These are phyloP conservation scores for Xylariomycetidae sp. DNA, from an alignment of 2,329 filamentous ascomycete genomes.

Conservation along the genomic window DNA sequence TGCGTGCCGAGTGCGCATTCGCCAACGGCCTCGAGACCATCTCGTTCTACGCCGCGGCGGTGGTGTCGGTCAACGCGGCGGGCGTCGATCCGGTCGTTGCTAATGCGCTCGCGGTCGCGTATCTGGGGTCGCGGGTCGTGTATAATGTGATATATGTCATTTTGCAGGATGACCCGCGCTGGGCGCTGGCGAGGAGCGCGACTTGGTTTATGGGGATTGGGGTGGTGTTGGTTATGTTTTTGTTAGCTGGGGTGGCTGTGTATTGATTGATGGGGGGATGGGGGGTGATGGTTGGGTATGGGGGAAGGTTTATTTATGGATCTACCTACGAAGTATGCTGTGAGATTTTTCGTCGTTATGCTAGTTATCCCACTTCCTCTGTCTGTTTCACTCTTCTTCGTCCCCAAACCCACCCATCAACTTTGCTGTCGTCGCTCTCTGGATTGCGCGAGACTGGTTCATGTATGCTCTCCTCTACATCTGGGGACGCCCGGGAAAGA, in stretches of 20 bases:
- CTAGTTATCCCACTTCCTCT: too few relatives aligned
- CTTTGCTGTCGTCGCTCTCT: too few relatives aligned
- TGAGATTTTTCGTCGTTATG: too few relatives aligned
- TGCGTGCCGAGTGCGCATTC: slow-evolving; percentile 12
- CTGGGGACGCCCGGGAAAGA: too few relatives aligned
- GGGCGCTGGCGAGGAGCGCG: slow-evolving; percentile 9
- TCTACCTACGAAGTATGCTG: too few relatives aligned
- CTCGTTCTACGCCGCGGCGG: slow-evolving; percentile 10
- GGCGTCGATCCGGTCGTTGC: slow-evolving; percentile 4
- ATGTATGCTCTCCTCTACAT: too few relatives aligned
- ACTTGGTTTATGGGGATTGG: slow-evolving; percentile 11
- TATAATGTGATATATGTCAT: slow-evolving; percentile 14
- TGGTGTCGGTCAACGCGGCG: slow-evolving; percentile 6
- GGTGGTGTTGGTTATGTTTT: slow-evolving; percentile 9
- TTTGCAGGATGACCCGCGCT: slow-evolving; percentile 10
- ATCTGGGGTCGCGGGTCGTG: slow-evolving; percentile 7
- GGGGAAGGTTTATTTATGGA: too few relatives aligned
- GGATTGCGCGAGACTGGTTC: too few relatives aligned
- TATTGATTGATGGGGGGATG: too few relatives aligned
- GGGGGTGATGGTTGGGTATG: too few relatives aligned
- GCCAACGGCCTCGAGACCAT: slow-evolving; percentile 14
- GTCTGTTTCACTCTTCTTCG: too few relatives aligned
- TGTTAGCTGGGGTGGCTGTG: slow-evolving; percentile 3
- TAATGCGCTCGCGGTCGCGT: slow-evolving; percentile 8
- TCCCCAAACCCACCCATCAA: too few relatives aligned